phyloP scores from a whole-genome alignment of 768 basidiomycete genomes.

The Mycena galopus region DNA sequence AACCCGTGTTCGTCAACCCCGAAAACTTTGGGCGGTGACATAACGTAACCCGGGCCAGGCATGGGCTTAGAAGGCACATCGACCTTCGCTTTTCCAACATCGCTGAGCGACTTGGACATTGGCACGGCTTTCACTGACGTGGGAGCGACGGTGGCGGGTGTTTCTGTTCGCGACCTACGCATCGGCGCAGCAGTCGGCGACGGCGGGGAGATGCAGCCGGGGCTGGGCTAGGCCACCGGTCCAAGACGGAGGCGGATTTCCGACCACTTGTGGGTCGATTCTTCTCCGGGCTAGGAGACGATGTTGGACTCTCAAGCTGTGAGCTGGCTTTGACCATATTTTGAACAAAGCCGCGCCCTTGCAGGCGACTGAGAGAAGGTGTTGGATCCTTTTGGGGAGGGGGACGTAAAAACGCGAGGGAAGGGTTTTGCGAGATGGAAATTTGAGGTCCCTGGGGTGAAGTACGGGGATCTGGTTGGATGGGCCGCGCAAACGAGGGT shows the following conservation, averaged over 20 bases:
- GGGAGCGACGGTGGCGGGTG: constrained; percentile 36
- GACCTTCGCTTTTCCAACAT: constrained; percentile 30
- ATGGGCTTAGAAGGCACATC: constrained; percentile 45
- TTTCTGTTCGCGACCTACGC: constrained; percentile 40
- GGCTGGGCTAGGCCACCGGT: constrained; percentile 69
- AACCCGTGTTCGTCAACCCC: constrained; percentile 64
- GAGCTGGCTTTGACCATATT: constrained; percentile 82
- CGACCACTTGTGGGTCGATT: constrained; percentile 48
- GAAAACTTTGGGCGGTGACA: constrained; percentile 58
- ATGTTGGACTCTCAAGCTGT: constrained; percentile 57
- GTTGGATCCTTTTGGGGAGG: constrained; percentile 77
- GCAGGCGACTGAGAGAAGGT: constrained; percentile 84
- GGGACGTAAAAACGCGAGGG: constrained; percentile 72
- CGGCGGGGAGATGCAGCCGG: constrained; percentile 54
- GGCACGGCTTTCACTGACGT: background rate
- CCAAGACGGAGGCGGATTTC: constrained; percentile 73
- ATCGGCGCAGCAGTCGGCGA: constrained; percentile 37
- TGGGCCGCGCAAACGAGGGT: constrained; percentile 65
- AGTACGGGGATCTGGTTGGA: constrained; percentile 62
- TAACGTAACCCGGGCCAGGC: constrained; percentile 75
- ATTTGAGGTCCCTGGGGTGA: constrained; percentile 59
- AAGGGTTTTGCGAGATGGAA: constrained; percentile 57
- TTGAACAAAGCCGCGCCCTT: constrained; percentile 90
- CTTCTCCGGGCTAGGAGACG: constrained; percentile 50
- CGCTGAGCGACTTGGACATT: constrained; percentile 34